Evolutionary conservation across 306 rosid species (phyloP).

Genomic region (Cicer chorassanicum): DNA sequence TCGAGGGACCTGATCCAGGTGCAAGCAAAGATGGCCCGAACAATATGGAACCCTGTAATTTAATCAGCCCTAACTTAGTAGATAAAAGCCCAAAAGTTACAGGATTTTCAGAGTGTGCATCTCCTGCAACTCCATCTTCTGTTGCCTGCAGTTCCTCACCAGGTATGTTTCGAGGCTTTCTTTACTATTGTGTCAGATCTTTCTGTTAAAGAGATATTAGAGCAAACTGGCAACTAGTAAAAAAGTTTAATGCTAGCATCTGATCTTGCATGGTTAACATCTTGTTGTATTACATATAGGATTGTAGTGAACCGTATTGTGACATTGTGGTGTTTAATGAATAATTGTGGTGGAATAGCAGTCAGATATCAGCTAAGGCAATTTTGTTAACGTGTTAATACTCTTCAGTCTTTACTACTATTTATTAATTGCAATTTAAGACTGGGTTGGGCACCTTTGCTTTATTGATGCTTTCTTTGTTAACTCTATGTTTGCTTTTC

Average conservation of each 20-base stretch:
- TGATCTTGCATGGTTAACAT: not conserved
- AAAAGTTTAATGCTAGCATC: not conserved
- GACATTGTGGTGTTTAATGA: conserved; percentile 14
- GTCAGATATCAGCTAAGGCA: conserved; percentile 9
- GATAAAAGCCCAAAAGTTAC: conserved; percentile 74
- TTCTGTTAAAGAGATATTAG: conserved; percentile 3
- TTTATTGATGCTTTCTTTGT: conserved; percentile 17
- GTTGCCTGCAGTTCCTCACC: conserved; percentile 97
- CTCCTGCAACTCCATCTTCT: conserved; percentile 97
- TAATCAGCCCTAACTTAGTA: conserved; percentile 55
- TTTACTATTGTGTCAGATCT: not conserved
- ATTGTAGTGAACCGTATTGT: conserved; percentile 8
- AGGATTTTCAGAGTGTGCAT: conserved; percentile 75
- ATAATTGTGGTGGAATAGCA: not conserved
- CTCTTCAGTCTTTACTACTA: not conserved
- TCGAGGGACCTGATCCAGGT: conserved; percentile 76
- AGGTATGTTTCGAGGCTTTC: conserved; percentile 53
- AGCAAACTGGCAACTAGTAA: conserved; percentile 2
- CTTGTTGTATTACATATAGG: not conserved
- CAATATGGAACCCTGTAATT: conserved; percentile 57
- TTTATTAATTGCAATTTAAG: not conserved
- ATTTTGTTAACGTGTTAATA: not conserved
- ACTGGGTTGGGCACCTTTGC: not conserved
- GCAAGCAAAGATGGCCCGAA: conserved; percentile 62
- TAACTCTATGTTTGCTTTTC: not conserved